A percentile compares a stretch with the other conserved stretches of the same genome.
Conservation (phyloP, 106 monocot species). For the Chionographis japonica region DNA sequence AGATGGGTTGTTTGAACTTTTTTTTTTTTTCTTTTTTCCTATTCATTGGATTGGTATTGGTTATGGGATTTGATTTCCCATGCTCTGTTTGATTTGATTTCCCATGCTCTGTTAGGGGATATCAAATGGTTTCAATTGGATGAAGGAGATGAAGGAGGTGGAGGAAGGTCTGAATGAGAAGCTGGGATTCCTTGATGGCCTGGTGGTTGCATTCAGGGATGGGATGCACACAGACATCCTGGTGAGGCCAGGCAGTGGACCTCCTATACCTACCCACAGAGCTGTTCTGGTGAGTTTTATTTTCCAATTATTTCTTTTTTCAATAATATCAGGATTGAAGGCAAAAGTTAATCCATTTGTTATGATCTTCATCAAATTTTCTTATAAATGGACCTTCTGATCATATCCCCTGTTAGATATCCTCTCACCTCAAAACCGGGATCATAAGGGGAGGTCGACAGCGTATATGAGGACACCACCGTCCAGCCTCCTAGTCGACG, state of each 20-base stretch:
- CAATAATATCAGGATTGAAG: too few species aligned
- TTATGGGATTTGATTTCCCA: too few species aligned
- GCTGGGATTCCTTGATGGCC: constrained; percentile 32
- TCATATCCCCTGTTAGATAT: too few species aligned
- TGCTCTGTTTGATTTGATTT: too few species aligned
- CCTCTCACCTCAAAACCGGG: too few species aligned
- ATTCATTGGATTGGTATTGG: not conserved
- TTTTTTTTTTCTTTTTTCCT: not conserved
- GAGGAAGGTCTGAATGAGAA: constrained; percentile 38
- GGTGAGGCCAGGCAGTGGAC: constrained; percentile 42
- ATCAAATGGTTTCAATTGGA: constrained; percentile 36
- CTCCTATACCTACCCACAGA: constrained; percentile 70
- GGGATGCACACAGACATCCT: constrained; percentile 72
- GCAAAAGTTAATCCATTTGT: too few species aligned
- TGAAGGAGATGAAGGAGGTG: constrained; percentile 47
- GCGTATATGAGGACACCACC: too few species aligned
- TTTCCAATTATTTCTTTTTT: not conserved
- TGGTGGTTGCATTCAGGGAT: constrained; percentile 49
- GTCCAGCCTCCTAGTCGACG: too few species aligned
- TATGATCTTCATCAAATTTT: too few species aligned
- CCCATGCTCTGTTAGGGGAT: constrained; percentile 35
- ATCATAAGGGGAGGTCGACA: too few species aligned
- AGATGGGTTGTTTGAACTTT: too few species aligned
- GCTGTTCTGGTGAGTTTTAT: constrained; percentile 55
- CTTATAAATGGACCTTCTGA: too few species aligned